A percentile compares a stretch with the other conserved stretches of the same genome.
These are phyloP conservation scores for Botryotinia calthae DNA, from an alignment of 2,329 filamentous ascomycete species.

Conservation along the genomic window DNA sequence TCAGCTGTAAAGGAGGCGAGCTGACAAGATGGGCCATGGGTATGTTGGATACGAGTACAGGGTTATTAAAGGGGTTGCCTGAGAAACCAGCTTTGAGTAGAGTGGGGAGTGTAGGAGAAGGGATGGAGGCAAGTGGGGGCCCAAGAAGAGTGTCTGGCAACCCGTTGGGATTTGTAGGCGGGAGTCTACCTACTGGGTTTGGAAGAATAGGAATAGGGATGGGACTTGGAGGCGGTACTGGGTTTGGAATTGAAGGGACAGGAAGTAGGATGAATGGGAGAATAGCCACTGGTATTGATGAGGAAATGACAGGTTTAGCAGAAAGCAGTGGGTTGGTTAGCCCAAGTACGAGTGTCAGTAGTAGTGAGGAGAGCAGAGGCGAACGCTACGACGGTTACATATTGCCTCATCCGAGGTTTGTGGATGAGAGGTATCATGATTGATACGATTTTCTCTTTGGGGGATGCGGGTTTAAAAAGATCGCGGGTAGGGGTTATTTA, in stretches of 20 bases:
- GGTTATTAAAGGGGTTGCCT: conserved; percentile 65
- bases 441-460: background rate
- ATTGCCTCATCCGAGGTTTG: conserved; percentile 13
- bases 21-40: conserved; percentile 72
- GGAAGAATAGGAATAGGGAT: background rate
- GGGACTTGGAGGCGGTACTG: conserved; percentile 4
- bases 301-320: conserved; percentile 27
- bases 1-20: conserved; percentile 64
- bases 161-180: conserved; percentile 7
- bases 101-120: conserved; percentile 40
- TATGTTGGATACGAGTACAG: conserved; percentile 71
- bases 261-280: conserved; percentile 11
- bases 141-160: conserved; percentile 3
- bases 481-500: background rate
- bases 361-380: conserved; percentile 28
- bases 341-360: conserved; percentile 38
- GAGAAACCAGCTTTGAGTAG: conserved; percentile 67
- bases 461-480: background rate
- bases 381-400: conserved; percentile 26
- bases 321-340: conserved; percentile 36
- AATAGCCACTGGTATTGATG: conserved; percentile 30
- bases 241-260: conserved; percentile 14
- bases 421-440: conserved; percentile 6
- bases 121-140: background rate
- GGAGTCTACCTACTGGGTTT: conserved; percentile 3